A percentile compares a stretch with the other conserved stretches of the same genome.
These are phyloP conservation scores for Eimeria acervulina DNA, from an alignment of 169 alveolate species.

Conservation along the genomic window DNA sequence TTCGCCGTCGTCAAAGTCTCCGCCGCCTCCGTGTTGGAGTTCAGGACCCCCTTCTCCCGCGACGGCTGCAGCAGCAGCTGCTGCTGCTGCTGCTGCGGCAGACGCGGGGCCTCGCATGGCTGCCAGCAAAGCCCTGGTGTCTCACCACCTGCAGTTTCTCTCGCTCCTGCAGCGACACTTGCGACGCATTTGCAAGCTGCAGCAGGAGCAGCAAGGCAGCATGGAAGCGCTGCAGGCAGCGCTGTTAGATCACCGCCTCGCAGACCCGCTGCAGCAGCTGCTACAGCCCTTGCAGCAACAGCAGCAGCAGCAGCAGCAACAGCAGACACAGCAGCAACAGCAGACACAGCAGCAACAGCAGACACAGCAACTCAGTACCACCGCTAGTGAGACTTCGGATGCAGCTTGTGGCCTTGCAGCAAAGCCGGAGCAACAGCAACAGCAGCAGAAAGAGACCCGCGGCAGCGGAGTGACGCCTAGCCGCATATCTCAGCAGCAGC, in stretches of 20 bases:
- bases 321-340: not conserved
- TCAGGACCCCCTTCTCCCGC: not conserved
- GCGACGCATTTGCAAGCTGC: constrained; percentile 51
- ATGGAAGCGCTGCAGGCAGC: constrained; percentile 52
- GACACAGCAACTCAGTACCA: not conserved
- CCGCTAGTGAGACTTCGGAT: not conserved
- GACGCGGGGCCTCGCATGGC: constrained; percentile 58
- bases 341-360: not conserved
- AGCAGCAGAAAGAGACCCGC: not conserved
- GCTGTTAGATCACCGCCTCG: constrained; percentile 13
- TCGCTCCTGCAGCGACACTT: constrained; percentile 16
- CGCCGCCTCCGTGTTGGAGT: not conserved
- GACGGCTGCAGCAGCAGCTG: constrained; percentile 1
- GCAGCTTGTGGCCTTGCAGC: not conserved
- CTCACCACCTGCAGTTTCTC: constrained; percentile 42
- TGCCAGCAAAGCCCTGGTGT: constrained; percentile 45
- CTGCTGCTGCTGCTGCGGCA: constrained; percentile 41
- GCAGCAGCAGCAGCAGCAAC: constrained; percentile 11
- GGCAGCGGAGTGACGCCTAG: not conserved
- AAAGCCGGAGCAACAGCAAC: not conserved
- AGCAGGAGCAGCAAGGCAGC: constrained; percentile 59
- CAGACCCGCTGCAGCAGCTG: constrained; percentile 53
- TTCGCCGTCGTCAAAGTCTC: not conserved
- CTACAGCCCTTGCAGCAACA: constrained; percentile 25
- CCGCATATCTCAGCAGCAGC: not conserved